Conservation (phyloP, 163 green algal genomes). For the Prototheca wickerhamii region DNA sequence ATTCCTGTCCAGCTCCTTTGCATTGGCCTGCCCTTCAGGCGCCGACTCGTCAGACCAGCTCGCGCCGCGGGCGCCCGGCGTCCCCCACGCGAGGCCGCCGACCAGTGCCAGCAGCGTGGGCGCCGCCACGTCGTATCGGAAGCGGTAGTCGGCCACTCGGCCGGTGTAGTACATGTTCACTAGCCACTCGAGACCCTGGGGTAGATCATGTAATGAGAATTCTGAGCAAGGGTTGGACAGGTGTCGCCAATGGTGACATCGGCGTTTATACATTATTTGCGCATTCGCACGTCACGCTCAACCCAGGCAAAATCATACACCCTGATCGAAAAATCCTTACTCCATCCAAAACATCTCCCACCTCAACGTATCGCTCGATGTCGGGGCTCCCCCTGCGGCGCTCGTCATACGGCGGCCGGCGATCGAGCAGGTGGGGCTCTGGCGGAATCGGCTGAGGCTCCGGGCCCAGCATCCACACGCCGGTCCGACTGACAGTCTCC, state of each 20-base stretch:
- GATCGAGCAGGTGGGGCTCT: not conserved
- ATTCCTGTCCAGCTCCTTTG: no score
- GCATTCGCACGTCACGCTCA: no score
- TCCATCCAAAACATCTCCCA: no score
- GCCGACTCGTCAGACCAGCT: not conserved
- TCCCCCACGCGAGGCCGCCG: not conserved
- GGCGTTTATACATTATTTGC: no score
- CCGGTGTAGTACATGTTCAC: constrained; percentile 61
- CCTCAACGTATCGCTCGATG: no score
- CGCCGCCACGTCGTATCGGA: constrained; percentile 20
- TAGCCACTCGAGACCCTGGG: constrained; percentile 55
- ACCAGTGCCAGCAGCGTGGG: constrained; percentile 16
- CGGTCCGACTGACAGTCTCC: no score
- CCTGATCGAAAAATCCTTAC: no score
- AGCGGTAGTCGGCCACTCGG: constrained; percentile 54
- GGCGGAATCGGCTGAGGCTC: not conserved
- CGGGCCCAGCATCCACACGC: not conserved
- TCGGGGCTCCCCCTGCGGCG: no score
- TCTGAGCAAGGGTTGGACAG: not conserved
- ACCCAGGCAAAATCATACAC: no score
- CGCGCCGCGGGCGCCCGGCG: not conserved
- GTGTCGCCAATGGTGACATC: not conserved
- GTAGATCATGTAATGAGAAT: constrained; percentile 13
- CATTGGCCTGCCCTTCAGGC: not conserved
- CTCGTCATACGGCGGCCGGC: constrained; percentile 5